Evolutionary conservation across 2,329 filamentous ascomycete genomes (phyloP).

Genomic region (Trichophyton rubrum): DNA sequence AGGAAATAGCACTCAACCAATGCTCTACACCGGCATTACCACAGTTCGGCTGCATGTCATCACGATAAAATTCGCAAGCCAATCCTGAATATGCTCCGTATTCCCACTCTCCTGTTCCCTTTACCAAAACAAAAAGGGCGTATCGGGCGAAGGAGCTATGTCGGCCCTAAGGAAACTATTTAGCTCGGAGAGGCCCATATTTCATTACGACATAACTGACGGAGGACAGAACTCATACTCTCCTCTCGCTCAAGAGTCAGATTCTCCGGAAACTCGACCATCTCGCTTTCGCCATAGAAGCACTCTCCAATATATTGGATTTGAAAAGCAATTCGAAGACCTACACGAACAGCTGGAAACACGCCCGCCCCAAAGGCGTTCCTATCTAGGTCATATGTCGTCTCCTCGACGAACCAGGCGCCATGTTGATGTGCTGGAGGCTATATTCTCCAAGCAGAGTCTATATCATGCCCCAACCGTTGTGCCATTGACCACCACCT

Average conservation of each 20-base stretch:
- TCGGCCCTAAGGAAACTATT: constrained; percentile 11
- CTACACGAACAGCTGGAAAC: constrained; percentile 25
- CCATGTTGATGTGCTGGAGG: constrained; percentile 32
- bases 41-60: background rate
- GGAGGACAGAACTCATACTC: background rate
- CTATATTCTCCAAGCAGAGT: constrained; percentile 25
- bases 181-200: constrained; percentile 9
- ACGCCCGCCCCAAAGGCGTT: constrained; percentile 15
- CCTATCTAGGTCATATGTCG: constrained; percentile 13
- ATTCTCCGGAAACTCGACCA: constrained; percentile 4
- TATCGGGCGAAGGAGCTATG: constrained; percentile 16
- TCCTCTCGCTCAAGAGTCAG: background rate
- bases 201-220: constrained; percentile 3
- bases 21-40: background rate
- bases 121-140: constrained; percentile 10
- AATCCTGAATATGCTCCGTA: background rate
- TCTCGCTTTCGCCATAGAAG: constrained; percentile 18
- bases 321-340: constrained; percentile 30
- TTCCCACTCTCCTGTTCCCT: background rate
- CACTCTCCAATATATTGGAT: constrained; percentile 23
- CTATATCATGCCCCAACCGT: constrained; percentile 15
- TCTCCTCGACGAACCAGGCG: constrained; percentile 17
- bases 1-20: background rate
- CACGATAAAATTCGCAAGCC: background rate
- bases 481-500: constrained; percentile 22